Evolutionary conservation across 345 rosid species (phyloP).

Genomic region (Salix viminalis): DNA sequence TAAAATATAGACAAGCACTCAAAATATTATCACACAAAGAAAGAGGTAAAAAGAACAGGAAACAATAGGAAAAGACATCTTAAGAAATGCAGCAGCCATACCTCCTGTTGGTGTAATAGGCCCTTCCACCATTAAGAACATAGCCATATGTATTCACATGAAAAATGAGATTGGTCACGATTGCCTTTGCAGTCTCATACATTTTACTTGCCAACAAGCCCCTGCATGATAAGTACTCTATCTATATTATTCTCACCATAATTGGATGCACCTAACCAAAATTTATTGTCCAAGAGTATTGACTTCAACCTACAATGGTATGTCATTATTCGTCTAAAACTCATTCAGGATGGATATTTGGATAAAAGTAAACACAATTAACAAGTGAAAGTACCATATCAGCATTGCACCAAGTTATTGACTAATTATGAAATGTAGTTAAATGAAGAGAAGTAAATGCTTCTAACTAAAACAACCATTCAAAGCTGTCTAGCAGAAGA

Average conservation of each 20-base stretch:
- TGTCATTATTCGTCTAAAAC: too few species aligned
- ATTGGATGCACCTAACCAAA: not conserved
- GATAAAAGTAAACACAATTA: too few species aligned
- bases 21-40: not conserved
- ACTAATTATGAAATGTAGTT: too few species aligned
- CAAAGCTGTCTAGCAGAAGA: not conserved
- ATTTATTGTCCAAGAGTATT: not conserved
- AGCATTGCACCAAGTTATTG: too few species aligned
- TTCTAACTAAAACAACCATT: not conserved
- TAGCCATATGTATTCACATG: constrained; percentile 63
- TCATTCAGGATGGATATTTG: too few species aligned
- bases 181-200: constrained; percentile 66
- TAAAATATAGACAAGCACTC: not conserved
- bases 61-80: not conserved
- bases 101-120: constrained; percentile 87
- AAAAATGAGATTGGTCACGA: constrained; percentile 66
- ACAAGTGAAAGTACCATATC: too few species aligned
- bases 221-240: constrained; percentile 33
- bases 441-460: too few species aligned
- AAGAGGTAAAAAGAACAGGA: not conserved
- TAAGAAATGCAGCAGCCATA: constrained; percentile 12
- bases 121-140: constrained; percentile 74
- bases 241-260: not conserved
- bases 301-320: not conserved
- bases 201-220: constrained; percentile 86